Base-by-base conservation (phyloP, 2,329 filamentous ascomycete species). In the Torrubiella hemipterigena region DNA sequence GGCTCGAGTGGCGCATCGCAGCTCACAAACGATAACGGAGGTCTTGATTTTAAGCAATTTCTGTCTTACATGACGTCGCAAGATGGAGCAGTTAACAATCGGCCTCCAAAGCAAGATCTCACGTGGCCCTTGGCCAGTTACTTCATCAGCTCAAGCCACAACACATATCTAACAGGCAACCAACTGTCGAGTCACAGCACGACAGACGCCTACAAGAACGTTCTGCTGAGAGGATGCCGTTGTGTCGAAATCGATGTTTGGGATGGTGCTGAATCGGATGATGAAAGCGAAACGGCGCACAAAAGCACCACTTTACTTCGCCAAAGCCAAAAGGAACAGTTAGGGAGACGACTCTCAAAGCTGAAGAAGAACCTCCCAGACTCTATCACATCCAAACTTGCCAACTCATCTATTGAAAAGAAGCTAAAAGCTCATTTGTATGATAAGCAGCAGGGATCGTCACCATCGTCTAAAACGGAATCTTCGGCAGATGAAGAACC, bases 191-290 rank as follows among this genome's bases (percentile, higher is more conserved):
- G 85, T 43, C 75, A 81, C 38, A 91, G 85, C 31, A 93, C 86
- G 50, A 85, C 84, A 1, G 81, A 86, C 42, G 81, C 83, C 3
- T 95, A 95, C 61, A 84, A 84, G 42, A 78, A 78, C 30, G 84
- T 87, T 8, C 63, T 95, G 34, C 71, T 85, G 43, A 76, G 83
- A 31, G 86, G 85, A 3, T 93, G 87, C 45, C 78, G 87, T 13
- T 95, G 87, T 55, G 78, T 95, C 36, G 87, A 95, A 59, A 83
- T 95, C 37, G 87, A 95, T 48, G 93, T 91, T 45, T 95, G 87
- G 87, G 84, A 95, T 51, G 87, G 87, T 25, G 75, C 81, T 34
- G 79, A 86, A 46, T 85, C 47, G 47, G 81, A 54, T 69, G 81
- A 60, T 49, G 75, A 55, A 65, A 80, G 54, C 67, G 81, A 52